Evolutionary conservation across 352 stramenopile species (phyloP), one percentile per base, ranked within the genome.

Genomic region (Aphanomyces euteiches): DNA sequence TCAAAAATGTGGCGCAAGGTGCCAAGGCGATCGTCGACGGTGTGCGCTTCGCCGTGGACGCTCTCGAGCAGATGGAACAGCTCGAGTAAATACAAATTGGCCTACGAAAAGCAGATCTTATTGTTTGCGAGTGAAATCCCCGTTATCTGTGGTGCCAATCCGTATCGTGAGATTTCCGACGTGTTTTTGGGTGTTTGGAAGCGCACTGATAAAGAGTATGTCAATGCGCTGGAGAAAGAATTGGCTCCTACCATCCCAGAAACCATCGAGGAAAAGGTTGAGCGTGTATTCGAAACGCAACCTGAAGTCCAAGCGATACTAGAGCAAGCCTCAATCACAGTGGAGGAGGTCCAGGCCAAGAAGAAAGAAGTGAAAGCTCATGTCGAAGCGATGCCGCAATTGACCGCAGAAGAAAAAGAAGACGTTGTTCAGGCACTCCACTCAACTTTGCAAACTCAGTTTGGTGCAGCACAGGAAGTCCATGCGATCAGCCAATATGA

Each of bases 101-200:
- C 68, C 73, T 17, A 76, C 73, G 50, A 72, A 54, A 77, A 72
- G 17, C 78, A 70, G 63, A 90, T 95, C 67, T 82, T 93, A 79
- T 70, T 95, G 71, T 95, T 92, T 72, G 87, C 87, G 58, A 93
- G 85, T 75, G 87, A 95, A 59, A 85, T 95, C 78, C 83, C 87
- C 4, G 85, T 93, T 28, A 85, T 95, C 65, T 86, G 79, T 67
- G 87, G 84, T 8, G 45, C 92, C 64, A 93, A 95, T 70, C 85
- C 84, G 64, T 95, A 87, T 74, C 85, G 87, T 53, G 81, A 87
- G 73, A 88, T 95, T 72, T 87, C 92, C 54, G 85, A 95, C 56
- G 80, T 93, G 10, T 93, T 95, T 66, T 67, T 93, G 21, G 77
- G 80, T 63, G 78, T 87, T 12, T 95, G 87, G 87, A 85, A 84